These are phyloP conservation scores for Candolleomyces eurysporus DNA, from an alignment of 768 basidiomycete species.

Conservation along the genomic window DNA sequence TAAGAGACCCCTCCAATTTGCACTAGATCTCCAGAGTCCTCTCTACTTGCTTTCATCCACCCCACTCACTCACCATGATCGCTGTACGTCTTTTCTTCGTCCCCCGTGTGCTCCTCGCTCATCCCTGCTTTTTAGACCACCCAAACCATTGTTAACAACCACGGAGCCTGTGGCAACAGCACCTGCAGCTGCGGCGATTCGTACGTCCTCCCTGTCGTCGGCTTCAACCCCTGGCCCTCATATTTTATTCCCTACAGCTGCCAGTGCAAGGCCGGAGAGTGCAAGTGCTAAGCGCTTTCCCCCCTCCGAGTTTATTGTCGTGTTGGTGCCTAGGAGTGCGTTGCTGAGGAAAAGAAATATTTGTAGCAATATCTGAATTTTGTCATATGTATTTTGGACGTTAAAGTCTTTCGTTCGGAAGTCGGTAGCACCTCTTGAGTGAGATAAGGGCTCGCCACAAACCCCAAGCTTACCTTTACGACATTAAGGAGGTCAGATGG, in stretches of 20 bases:
- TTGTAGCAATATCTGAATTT: not conserved
- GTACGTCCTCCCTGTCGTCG: conserved; percentile 22
- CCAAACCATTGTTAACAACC: conserved; percentile 33
- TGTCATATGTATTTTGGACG: no score
- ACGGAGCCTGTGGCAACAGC: conserved; percentile 41
- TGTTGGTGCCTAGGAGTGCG: not conserved
- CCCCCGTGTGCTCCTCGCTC: not conserved
- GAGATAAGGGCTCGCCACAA: no score
- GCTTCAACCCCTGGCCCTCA: conserved; percentile 1
- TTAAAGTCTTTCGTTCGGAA: no score
- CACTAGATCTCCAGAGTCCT: conserved; percentile 3
- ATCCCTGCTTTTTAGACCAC: conserved; percentile 10
- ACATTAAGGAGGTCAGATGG: no score
- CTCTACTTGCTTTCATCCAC: conserved; percentile 9
- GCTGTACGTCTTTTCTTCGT: conserved; percentile 4
- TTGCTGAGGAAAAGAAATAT: not conserved
- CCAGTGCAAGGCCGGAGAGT: conserved; percentile 56
- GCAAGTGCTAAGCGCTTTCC: conserved; percentile 55
- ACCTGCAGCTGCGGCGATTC: conserved; percentile 51
- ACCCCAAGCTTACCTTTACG: no score
- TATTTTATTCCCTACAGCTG: conserved; percentile 37
- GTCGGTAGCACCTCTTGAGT: no score
- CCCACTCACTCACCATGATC: conserved; percentile 5
- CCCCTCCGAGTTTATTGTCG: not conserved
- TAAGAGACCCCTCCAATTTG: conserved; percentile 4